Base-by-base conservation (phyloP, 768 basidiomycete species). In the Galerina marginata region DNA sequence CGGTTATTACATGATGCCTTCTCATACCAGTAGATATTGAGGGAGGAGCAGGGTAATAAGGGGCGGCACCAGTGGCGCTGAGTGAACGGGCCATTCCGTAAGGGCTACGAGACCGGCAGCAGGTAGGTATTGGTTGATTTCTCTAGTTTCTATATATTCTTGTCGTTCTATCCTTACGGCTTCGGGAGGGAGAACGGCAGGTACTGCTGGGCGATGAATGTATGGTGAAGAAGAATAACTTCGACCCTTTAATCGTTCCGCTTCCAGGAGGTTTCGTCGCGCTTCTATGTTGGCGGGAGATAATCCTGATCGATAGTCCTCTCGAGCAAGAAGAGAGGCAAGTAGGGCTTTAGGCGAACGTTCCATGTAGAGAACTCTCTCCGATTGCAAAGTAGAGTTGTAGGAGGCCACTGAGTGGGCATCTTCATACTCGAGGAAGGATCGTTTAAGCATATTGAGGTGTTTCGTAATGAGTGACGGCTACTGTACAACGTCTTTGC, bases 361-460 rank as follows among this genome's bases (percentile, higher is more conserved):
- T 2, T 23, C 12, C 0, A 47, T n/a, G 37, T 39, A 57, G 0
- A 5, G 25, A 5, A 33, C 26, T 23, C 64, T 29, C n/a, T 61
- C 44, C 16, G 58, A 49, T 5, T 47, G 47, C 3, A 14, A 39
- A 10, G 64, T 47, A 12, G 61, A 62, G 16, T 65, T 51, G 16
- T 43, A 59, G 1, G 64, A 62, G 33, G 56, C 40, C 3, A 59
- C 46, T 0, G 64, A 65, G 4, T 50, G 23, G 20, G 54, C 42
- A n/a, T 62, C 61, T 1, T 58, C 56, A 26, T 36, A 16, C 1
- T 42, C 39, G 5, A 58, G 42, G 36, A 58, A 54, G 6, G 38
- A 33, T 4, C 16, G 12, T 2, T 56, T 49, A 4, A 62, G 15
- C 10, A 23, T 15, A 25, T 63, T 58, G 20, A 58, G 25, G 37